phyloP scores from a whole-genome alignment of 2,329 filamentous ascomycete species.

The Beauveria sp. region DNA sequence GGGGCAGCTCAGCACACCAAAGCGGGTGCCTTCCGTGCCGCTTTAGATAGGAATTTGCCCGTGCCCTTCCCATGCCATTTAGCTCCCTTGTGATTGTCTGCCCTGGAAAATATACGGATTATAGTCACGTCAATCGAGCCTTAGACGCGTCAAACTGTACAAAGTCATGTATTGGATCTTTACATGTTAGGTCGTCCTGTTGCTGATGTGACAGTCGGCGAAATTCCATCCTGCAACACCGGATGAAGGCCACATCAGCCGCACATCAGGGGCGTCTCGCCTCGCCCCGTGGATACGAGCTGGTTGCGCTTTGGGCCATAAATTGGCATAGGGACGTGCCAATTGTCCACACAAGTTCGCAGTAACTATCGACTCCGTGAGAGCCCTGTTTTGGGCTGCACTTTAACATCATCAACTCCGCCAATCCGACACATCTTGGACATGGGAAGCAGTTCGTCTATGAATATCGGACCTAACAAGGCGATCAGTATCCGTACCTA shows the following conservation, averaged over 20 bases:
- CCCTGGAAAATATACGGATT: neutral
- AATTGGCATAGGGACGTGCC: neutral
- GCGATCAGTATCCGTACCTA: neutral
- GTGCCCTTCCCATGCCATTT: neutral
- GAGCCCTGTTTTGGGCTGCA: too few species aligned
- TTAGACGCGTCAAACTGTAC: neutral
- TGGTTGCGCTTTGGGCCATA: neutral
- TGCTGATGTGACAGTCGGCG: neutral
- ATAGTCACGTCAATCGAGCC: neutral
- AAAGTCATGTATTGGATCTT: neutral
- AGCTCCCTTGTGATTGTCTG: neutral
- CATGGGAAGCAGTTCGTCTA: neutral
- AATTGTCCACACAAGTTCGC: neutral
- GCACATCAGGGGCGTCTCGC: neutral
- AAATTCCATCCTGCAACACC: neutral
- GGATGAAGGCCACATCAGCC: neutral
- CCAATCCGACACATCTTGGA: neutral
- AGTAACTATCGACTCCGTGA: too few species aligned
- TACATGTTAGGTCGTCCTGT: neutral
- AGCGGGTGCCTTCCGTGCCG: neutral
- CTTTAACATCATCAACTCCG: too few species aligned
- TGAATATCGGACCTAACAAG: neutral
- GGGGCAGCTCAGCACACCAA: neutral
- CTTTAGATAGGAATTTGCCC: neutral
- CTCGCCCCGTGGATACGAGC: neutral